A percentile compares a stretch with the other conserved stretches of the same genome.
phyloP scores from a whole-genome alignment of 108 stramenopile genomes.

The Fistulifera pelliculosa region DNA sequence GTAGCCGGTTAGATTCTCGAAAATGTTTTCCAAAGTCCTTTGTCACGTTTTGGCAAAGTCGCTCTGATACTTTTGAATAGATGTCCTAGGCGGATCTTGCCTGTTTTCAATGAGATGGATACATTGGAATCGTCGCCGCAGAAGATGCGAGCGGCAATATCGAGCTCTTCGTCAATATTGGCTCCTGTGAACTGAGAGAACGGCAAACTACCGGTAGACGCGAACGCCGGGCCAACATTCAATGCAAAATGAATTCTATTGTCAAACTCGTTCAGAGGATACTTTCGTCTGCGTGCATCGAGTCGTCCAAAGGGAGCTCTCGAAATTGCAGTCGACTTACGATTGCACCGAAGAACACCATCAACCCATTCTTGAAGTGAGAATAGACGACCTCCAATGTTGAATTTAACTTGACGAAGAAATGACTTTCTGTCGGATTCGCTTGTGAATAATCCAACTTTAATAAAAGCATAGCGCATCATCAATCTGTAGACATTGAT shows the following conservation, averaged over 20 bases:
- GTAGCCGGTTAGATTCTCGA: background rate
- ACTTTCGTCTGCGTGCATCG: constrained; percentile 2
- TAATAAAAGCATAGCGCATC: constrained; percentile 63
- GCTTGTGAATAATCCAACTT: constrained; percentile 34
- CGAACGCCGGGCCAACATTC: constrained; percentile 28
- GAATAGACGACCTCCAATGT: constrained; percentile 27
- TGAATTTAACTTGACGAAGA: constrained; percentile 30
- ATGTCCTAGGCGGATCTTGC: background rate
- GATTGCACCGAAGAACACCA: constrained; percentile 56
- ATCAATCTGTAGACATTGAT: constrained; percentile 75
- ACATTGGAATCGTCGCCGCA: constrained; percentile 4
- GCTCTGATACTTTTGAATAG: background rate
- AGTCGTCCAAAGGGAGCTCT: constrained; percentile 8
- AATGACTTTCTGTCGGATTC: constrained; percentile 17
- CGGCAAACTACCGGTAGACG: constrained; percentile 3
- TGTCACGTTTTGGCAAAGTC: constrained; percentile 6
- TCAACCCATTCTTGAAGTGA: constrained; percentile 57
- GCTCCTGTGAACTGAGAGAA: background rate
- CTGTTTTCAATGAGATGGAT: background rate
- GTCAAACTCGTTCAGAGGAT: constrained; percentile 23
- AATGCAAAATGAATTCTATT: constrained; percentile 69
- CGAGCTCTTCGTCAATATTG: constrained; percentile 1
- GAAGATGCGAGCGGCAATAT: constrained; percentile 7
- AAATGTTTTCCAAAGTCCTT: background rate
- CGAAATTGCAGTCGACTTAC: constrained; percentile 3